Percentiles rank a stretch among this genome's conserved stretches.
Evolutionary conservation across 1,284 basidiomycete genomes (phyloP).

Genomic region (Athelia psychrophila): DNA sequence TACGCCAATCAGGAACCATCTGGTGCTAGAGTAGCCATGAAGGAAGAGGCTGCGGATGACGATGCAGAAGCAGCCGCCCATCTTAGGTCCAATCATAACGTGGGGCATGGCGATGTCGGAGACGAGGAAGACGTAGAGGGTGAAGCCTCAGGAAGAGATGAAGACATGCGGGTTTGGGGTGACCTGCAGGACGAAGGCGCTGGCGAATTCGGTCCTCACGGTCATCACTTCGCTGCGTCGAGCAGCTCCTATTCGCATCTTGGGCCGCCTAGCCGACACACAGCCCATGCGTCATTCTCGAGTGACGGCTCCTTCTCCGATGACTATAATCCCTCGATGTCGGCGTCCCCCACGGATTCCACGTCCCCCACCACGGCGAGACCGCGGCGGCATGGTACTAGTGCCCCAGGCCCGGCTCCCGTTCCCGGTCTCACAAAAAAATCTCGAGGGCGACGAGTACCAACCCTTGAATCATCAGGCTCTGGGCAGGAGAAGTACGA

Average conservation of each 20-base stretch:
- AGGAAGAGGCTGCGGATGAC: background rate
- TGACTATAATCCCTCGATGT: conserved; percentile 9
- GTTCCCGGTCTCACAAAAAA: conserved; percentile 75
- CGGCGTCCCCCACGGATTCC: conserved; percentile 6
- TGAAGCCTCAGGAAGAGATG: conserved; percentile 9
- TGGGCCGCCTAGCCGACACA: too few relatives aligned
- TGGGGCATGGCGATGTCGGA: background rate
- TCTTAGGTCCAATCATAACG: background rate
- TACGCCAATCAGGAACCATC: too few relatives aligned
- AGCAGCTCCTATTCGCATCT: background rate
- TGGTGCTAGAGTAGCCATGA: too few relatives aligned
- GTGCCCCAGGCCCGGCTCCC: conserved; percentile 58
- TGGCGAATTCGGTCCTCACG: conserved; percentile 7
- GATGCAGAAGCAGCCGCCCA: background rate
- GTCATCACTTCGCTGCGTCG: conserved; percentile 12
- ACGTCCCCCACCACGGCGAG: conserved; percentile 17
- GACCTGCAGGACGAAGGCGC: conserved; percentile 9
- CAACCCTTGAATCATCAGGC: conserved; percentile 48
- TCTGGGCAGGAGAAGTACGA: conserved; percentile 25
- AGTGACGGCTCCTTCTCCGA: conserved; percentile 3
- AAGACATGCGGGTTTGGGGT: background rate
- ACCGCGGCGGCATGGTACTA: conserved; percentile 33
- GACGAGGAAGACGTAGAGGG: conserved; percentile 20
- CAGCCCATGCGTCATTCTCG: background rate
- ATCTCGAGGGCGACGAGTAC: conserved; percentile 65